phyloP scores from a whole-genome alignment of 2,329 filamentous ascomycete genomes.

The Epichloe hybrida region DNA sequence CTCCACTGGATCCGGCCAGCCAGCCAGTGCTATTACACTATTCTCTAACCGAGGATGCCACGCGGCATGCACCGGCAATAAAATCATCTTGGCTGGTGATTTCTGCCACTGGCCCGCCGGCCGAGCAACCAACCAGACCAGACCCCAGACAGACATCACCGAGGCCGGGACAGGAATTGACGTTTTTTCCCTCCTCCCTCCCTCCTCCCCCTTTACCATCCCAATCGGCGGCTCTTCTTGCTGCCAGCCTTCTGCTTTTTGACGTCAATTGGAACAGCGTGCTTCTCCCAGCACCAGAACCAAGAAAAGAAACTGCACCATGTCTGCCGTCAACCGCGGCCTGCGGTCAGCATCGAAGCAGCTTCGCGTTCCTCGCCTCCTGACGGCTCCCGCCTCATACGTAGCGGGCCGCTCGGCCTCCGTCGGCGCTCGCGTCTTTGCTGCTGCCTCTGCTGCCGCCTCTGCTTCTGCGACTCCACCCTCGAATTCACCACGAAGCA shows the following conservation, averaged over 20 bases:
- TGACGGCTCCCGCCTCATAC: not conserved
- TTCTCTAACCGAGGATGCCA: conserved; percentile 2
- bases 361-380: conserved; percentile 30
- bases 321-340: conserved; percentile 42
- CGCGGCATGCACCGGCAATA: conserved; percentile 8
- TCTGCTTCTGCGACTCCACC: conserved; percentile 13
- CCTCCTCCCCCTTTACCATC: not conserved
- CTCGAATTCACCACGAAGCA: conserved; percentile 14
- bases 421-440: conserved; percentile 17
- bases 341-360: conserved; percentile 41
- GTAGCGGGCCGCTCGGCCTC: conserved; percentile 11
- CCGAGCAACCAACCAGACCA: too few species aligned
- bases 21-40: not conserved
- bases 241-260: not conserved
- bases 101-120: not conserved
- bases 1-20: not conserved
- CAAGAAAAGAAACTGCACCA: conserved; percentile 14
- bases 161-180: not conserved
- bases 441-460: conserved; percentile 9
- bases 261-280: conserved; percentile 2
- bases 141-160: not conserved
- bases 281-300: not conserved
- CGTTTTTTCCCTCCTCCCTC: conserved; percentile 4
- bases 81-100: not conserved
- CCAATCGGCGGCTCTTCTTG: not conserved